Conservation (phyloP, 2,329 filamentous ascomycete genomes). For the Penicillium sp. region DNA sequence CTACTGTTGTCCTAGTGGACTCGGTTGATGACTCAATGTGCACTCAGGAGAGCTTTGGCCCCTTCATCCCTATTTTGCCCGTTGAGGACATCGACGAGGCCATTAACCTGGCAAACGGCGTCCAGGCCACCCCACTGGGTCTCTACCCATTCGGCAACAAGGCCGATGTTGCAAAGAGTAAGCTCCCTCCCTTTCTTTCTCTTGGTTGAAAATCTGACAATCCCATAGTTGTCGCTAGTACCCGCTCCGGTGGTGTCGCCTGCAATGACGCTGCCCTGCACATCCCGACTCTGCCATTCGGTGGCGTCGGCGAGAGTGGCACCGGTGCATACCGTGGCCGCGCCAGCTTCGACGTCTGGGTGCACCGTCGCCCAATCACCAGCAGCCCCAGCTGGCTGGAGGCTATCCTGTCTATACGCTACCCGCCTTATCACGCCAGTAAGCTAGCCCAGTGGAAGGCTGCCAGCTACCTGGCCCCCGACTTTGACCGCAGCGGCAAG, state of each 20-base stretch:
- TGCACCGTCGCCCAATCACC: conserved; percentile 56
- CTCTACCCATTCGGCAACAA: conserved; percentile 83
- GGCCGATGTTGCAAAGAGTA: conserved; percentile 69
- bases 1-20: conserved; percentile 83
- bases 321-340: conserved; percentile 73
- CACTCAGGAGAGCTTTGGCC: conserved; percentile 82
- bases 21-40: conserved; percentile 72
- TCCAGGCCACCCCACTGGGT: conserved; percentile 78
- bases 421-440: conserved; percentile 58
- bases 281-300: conserved; percentile 70
- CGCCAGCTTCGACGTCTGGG: conserved; percentile 61
- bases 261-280: conserved; percentile 62
- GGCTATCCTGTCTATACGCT: conserved; percentile 52
- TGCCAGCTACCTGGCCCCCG: conserved; percentile 51
- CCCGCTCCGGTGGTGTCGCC: conserved; percentile 64
- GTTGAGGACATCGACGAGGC: conserved; percentile 79
- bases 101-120: conserved; percentile 71
- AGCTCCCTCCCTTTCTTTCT: conserved; percentile 19
- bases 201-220: neutral
- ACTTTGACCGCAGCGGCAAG: conserved; percentile 57
- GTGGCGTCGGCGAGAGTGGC: conserved; percentile 76
- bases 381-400: conserved; percentile 60
- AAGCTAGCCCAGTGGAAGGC: conserved; percentile 52
- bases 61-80: conserved; percentile 78
- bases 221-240: conserved; percentile 53